Evolutionary conservation across 2,329 filamentous ascomycete genomes (phyloP), one percentile per base, ranked within the genome.

Genomic region (Nectriaceae sp.): DNA sequence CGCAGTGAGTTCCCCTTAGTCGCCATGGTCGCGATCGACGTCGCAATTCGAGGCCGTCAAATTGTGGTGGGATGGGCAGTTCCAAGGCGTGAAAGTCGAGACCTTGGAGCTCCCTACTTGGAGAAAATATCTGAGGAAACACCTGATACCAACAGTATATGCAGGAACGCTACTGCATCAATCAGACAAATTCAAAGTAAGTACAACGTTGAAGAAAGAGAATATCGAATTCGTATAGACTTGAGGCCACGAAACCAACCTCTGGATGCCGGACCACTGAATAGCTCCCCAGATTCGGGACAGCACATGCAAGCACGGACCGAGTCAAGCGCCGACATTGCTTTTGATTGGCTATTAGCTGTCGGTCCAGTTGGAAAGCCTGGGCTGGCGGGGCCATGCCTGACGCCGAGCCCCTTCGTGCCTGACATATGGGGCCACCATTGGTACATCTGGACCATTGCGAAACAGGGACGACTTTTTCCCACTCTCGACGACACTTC

Each of bases 1-100:
- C 76, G 71, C 59, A 79, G 61, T 36, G 75, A 75, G 53, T 67
- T 72, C 44, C 69, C 73, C 50, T 71, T 75, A 55, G 73, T 65
- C 55, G 75, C 70, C 76, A 79, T 79, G 57, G 42, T 68, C 54
- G 53, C 46, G 52, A 44, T 55, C 60, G 60, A 63, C 58, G 60
- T 59, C 48, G 55, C 38, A 31, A 24, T 36, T 42, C 22, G 43
- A 31, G 49, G 36, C 54, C 40, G 42, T 55, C 37, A 41, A 55
- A 38, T 26, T 37, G 40, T 44, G 44, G 56, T 59, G 60, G 58
- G 57, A 62, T 59, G 56, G 42, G 33, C 5, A 29, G 42, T 24
- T 19, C 21, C 24, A 44, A 16, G n/a, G 18, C 16, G 42, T 37
- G 42, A 18, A 22, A 11, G 16, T 13, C 21, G 20, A 47, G 48